Evolutionary conservation across 2,329 filamentous ascomycete genomes (phyloP), one percentile per base, ranked within the genome.

Genomic region (Clonostachys rosea): DNA sequence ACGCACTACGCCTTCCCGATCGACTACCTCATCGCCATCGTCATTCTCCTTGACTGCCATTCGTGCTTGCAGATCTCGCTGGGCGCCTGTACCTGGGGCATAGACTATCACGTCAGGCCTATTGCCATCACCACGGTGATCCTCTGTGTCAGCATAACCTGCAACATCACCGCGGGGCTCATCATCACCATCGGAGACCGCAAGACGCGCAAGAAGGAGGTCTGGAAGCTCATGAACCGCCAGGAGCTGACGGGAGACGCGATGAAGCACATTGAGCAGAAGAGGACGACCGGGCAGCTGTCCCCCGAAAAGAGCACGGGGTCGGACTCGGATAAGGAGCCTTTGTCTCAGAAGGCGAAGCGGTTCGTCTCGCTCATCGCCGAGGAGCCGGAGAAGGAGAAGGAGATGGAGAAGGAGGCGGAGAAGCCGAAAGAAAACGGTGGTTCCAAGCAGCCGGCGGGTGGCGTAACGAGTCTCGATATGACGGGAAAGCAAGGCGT

Each of bases 1-100:
- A 95, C 89, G 0, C 89, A 95, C 61, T 76, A 83, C 59, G 86
- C 89, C 1, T 95, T 95, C 51, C 88, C 89, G 0, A 71, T 91
- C 2, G 76, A 78, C 34, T 73, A 90, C 6, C 81, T 95, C 34
- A 76, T 94, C 36, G 83, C 87, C 48, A 84, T 92, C 49, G 85
- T 92, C n/a, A 73, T 89, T 7, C 71, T 95, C 3, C 75, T 94
- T 4, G 89, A 95, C 62, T 84, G 79, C 51, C 89, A 95, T 67
- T 90, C 86, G 5, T 72, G 87, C 34, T 76, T 95, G 39, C 89
- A 95, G 60, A 89, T 95, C 55, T 79, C 86, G 0, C 82, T 95
- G 0, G 89, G 89, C 8, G 78, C 84, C 4, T 84, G 79, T 51
- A 95, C 89, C 0, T 95, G 87, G 86, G 79, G 81, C 24, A 92